Conservation (phyloP, 306 rosid species). For the Castanospermum australe region DNA sequence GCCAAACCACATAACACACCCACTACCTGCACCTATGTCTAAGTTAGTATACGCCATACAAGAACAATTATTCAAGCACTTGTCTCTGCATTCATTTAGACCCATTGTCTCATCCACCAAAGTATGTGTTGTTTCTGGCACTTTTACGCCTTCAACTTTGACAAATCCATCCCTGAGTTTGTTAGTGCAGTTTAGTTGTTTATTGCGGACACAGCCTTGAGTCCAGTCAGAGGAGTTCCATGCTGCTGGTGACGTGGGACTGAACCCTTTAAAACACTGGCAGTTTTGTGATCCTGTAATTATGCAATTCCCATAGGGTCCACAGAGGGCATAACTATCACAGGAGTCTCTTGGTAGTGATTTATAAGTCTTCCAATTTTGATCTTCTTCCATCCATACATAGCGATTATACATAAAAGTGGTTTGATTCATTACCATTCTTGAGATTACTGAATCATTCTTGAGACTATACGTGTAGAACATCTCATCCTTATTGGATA, state of each 20-base stretch:
- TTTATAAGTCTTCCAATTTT: constrained; percentile 24
- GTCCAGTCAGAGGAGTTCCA: constrained; percentile 32
- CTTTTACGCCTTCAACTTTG: constrained; percentile 24
- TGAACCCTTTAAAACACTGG: constrained; percentile 38
- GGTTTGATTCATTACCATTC: constrained; percentile 31
- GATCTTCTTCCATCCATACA: constrained; percentile 6
- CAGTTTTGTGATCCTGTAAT: constrained; percentile 11
- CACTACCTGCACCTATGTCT: constrained; percentile 25
- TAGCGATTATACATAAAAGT: not conserved
- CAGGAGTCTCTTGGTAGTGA: constrained; percentile 32
- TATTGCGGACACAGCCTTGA: constrained; percentile 32
- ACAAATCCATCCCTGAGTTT: constrained; percentile 29
- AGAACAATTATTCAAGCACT: constrained; percentile 48
- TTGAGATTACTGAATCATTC: constrained; percentile 22
- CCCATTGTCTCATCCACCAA: constrained; percentile 18
- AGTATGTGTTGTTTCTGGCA: constrained; percentile 37
- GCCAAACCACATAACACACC: constrained; percentile 48
- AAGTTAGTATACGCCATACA: constrained; percentile 45
- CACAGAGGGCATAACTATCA: constrained; percentile 34
- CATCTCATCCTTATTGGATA: constrained; percentile 21
- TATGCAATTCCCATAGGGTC: constrained; percentile 36
- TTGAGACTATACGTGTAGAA: not conserved
- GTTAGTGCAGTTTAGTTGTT: constrained; percentile 24
- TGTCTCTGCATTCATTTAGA: constrained; percentile 21
- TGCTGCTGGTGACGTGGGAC: constrained; percentile 21